These are phyloP conservation scores for Periconia digitata DNA, from an alignment of 2,329 filamentous ascomycete genomes.

Conservation along the genomic window DNA sequence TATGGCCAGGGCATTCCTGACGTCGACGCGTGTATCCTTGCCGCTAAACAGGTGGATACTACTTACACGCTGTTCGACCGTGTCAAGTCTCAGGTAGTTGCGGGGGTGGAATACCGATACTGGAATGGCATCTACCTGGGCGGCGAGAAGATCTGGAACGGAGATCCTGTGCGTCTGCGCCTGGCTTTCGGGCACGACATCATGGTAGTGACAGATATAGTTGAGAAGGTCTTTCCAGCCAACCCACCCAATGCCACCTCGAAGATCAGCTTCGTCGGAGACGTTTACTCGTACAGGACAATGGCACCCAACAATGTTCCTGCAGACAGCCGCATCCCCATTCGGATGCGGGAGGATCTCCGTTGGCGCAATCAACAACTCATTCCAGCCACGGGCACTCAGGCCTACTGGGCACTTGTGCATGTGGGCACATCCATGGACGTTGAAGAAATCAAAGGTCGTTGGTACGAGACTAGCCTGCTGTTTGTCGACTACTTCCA, in stretches of 20 bases:
- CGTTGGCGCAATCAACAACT: conserved; percentile 50
- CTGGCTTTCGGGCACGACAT: conserved; percentile 51
- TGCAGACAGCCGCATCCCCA: conserved; percentile 49
- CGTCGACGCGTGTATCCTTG: conserved; percentile 60
- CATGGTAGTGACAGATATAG: conserved; percentile 49
- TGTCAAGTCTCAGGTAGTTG: conserved; percentile 43
- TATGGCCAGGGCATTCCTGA: conserved; percentile 54
- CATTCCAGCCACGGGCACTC: conserved; percentile 36
- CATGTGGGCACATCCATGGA: conserved; percentile 35
- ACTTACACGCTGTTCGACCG: conserved; percentile 57
- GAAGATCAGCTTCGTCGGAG: conserved; percentile 50
- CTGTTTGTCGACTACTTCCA: conserved; percentile 45
- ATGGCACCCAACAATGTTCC: conserved; percentile 35
- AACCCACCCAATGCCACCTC: conserved; percentile 13
- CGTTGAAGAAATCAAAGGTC: conserved; percentile 57
- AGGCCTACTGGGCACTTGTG: conserved; percentile 50
- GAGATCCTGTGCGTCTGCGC: conserved; percentile 59
- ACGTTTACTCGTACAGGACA: conserved; percentile 54
- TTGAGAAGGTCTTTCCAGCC: conserved; percentile 40
- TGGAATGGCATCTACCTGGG: conserved; percentile 60
- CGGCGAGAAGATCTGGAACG: conserved; percentile 61
- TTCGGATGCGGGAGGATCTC: conserved; percentile 56
- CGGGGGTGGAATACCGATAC: conserved; percentile 46
- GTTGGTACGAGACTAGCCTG: conserved; percentile 61
- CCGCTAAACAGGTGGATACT: conserved; percentile 57